Conservation (phyloP, 208 protist species). For the Leishmania martiniquensis region DNA sequence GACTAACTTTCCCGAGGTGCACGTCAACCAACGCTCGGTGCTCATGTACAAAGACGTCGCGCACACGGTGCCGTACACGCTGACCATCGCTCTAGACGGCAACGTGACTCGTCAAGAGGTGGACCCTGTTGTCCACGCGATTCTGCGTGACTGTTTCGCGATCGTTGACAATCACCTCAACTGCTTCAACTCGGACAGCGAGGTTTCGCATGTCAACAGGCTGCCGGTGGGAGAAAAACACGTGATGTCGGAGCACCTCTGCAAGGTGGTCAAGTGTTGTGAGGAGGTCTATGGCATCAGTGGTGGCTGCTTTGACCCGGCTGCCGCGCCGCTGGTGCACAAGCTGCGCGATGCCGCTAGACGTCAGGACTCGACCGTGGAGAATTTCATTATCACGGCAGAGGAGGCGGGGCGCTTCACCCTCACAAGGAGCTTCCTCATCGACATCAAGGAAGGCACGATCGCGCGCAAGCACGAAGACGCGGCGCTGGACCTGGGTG, state of each 20-base stretch:
- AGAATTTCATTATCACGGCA: slow-evolving; percentile 30
- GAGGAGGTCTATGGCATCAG: slow-evolving; percentile 42
- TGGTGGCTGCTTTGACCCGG: slow-evolving; percentile 59
- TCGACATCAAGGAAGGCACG: slow-evolving; percentile 43
- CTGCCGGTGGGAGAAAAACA: slow-evolving; percentile 42
- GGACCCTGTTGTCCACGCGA: slow-evolving; percentile 19
- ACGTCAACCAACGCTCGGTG: slow-evolving; percentile 30
- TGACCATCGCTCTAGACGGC: slow-evolving; percentile 48
- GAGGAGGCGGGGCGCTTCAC: slow-evolving; percentile 31
- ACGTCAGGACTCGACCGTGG: slow-evolving; percentile 11
- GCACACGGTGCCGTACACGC: slow-evolving; percentile 80
- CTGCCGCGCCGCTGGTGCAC: slow-evolving; percentile 34
- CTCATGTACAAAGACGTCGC: slow-evolving; percentile 51
- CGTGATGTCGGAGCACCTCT: slow-evolving; percentile 54
- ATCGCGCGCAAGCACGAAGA: slow-evolving; percentile 52
- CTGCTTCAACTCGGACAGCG: slow-evolving; percentile 67
- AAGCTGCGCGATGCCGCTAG: slow-evolving; percentile 32
- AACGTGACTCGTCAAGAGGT: slow-evolving; percentile 15
- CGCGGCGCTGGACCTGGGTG: slow-evolving; percentile 58
- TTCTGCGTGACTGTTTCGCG: slow-evolving; percentile 58
- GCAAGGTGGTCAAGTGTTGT: slow-evolving; percentile 50
- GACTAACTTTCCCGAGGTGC: slow-evolving; percentile 43
- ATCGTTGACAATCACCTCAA: slow-evolving; percentile 72
- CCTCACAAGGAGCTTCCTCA: slow-evolving; percentile 43
- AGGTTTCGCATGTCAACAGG: slow-evolving; percentile 51